Base-by-base conservation (phyloP, 495 filamentous ascomycete species). In the Penicillium argentinense region DNA sequence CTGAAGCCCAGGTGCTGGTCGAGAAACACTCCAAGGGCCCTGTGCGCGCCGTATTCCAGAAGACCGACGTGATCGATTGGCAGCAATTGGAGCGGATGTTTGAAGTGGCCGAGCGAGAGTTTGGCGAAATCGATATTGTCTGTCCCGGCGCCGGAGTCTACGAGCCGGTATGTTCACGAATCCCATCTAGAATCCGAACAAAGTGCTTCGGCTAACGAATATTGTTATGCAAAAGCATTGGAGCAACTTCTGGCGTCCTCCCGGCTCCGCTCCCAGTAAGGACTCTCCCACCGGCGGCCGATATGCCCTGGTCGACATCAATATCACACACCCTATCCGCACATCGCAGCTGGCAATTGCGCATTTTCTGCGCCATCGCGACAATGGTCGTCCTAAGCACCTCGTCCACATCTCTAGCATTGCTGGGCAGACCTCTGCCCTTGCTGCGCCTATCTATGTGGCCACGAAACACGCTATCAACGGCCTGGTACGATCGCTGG, bases 101-200 rank as follows among this genome's bases (percentile, higher is more conserved):
- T 42, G 63, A 74, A 14, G 67, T 72, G 1, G 77, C 76, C 0
- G 65, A 73, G 38, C 57, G 59, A 44, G 73, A 77, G 34, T 85
- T 88, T 47, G 77, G 76, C 9, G 72, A 72, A 13, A 58, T 80
- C 7, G 83, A 87, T 52, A 79, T 88, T 42, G 81, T 87, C 32
- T 83, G 80, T 54, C 82, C 83, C 4, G 83, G 84, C 8, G 84
- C 84, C n/a, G 84, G 84, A 9, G 64, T 87, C 43, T 87, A 72
- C 62, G 84, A 88, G 53, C 83, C 82, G 45, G 73, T 78, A 61
- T 19, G 64, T 63, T 17, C n/a, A 25, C 25, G 30, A 19, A 27
- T 16, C n/a, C 12, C 14, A 16, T 22, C 19, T 16, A 19, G n/a
- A n/a, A n/a, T n/a, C n/a, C n/a, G n/a, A n/a, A n/a, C n/a, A n/a